Conservation (phyloP, 1,284 basidiomycete species). For the Heterobasidion annosum region DNA sequence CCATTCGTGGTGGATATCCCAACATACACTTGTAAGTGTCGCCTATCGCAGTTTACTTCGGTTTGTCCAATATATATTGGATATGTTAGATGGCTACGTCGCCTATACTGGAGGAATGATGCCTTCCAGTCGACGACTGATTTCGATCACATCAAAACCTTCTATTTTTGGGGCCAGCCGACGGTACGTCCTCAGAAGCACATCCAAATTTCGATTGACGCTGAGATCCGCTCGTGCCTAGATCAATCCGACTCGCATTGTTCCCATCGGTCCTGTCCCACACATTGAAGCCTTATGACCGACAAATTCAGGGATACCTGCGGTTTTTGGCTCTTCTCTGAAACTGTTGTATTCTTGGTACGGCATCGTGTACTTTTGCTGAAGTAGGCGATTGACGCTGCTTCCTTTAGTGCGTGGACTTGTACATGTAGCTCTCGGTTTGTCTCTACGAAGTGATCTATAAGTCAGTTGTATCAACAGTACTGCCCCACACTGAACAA, state of each 20-base stretch:
- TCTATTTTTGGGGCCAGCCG: constrained; percentile 74
- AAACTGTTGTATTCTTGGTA: no score
- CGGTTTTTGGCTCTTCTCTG: no score
- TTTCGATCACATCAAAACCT: constrained; percentile 83
- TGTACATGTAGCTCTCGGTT: no score
- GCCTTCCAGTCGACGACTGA: constrained; percentile 88
- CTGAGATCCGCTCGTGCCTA: constrained; percentile 17
- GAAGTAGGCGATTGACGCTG: no score
- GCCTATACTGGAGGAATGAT: constrained; percentile 85
- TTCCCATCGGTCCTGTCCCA: constrained; percentile 68
- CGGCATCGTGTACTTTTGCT: no score
- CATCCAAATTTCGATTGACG: not conserved
- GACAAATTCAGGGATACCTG: no score
- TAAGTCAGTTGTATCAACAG: no score
- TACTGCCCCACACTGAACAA: no score
- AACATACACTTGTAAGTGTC: constrained; percentile 55
- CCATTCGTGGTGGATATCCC: constrained; percentile 75
- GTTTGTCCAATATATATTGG: not conserved
- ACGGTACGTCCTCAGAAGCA: constrained; percentile 25
- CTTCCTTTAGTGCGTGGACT: no score
- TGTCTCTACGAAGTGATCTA: no score
- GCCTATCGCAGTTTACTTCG: no score
- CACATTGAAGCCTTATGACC: constrained; percentile 51
- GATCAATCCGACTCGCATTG: constrained; percentile 54
- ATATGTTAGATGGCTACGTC: constrained; percentile 64